Conservation (phyloP, 2,329 filamentous ascomycete species). For the Cladophialophora bantiana region DNA sequence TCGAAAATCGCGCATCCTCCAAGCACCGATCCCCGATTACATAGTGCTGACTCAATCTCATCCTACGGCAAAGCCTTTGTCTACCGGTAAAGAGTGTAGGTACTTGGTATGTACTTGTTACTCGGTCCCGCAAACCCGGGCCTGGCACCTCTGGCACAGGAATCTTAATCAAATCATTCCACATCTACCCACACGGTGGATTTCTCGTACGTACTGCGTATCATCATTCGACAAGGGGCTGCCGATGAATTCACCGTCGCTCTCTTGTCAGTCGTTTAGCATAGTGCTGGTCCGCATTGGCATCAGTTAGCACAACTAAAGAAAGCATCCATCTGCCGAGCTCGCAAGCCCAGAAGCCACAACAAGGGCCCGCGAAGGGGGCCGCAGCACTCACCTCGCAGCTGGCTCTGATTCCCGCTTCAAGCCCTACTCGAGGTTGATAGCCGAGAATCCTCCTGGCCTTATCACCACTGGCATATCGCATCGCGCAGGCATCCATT, state of each 20-base stretch:
- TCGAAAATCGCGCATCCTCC: conserved; percentile 1
- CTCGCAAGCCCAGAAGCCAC: neutral
- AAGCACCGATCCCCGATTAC: conserved; percentile 5
- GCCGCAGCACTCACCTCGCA: conserved; percentile 51
- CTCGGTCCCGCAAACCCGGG: neutral
- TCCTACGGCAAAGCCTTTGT: conserved; percentile 5
- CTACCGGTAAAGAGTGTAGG: neutral
- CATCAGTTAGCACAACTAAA: conserved; percentile 24
- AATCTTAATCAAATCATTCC: neutral
- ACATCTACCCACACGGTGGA: neutral
- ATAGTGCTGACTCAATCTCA: conserved; percentile 2
- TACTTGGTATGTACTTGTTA: no score
- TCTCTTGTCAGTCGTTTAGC: conserved; percentile 25
- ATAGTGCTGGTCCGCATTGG: conserved; percentile 32
- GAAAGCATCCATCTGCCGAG: conserved; percentile 7
- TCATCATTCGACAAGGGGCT: conserved; percentile 1
- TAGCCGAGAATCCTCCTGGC: conserved; percentile 62
- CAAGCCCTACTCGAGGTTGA: conserved; percentile 57
- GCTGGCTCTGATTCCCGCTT: conserved; percentile 58
- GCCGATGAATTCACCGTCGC: neutral
- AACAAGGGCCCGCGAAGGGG: neutral
- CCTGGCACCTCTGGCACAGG: neutral
- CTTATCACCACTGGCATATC: conserved; percentile 62
- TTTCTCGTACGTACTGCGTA: conserved; percentile 5
- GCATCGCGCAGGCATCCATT: conserved; percentile 59